A percentile compares a stretch with the other conserved stretches of the same genome.
Evolutionary conservation across 2,329 filamentous ascomycete species (phyloP).

Genomic region (Xylariaceae sp.): DNA sequence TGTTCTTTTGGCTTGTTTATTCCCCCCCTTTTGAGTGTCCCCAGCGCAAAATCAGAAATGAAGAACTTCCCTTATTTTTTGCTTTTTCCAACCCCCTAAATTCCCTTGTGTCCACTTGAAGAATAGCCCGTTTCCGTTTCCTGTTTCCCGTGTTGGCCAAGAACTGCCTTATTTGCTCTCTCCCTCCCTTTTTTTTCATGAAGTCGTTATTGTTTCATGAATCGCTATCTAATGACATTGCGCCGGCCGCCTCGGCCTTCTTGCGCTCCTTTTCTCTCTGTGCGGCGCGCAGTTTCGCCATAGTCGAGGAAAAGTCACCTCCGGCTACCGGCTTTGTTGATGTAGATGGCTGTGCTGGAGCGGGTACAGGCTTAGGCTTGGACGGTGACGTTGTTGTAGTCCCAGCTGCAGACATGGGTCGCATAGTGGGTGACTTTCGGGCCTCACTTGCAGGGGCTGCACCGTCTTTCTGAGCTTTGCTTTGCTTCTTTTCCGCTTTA

Average conservation of each 20-base stretch:
- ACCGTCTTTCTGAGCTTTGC: constrained; percentile 6
- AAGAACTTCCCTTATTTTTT: no score
- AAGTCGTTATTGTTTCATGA: neutral
- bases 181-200: neutral
- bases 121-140: neutral
- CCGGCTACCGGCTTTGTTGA: constrained; percentile 27
- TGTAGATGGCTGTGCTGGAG: constrained; percentile 14
- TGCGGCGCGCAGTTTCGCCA: constrained; percentile 53
- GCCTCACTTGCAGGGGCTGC: neutral
- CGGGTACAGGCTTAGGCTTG: neutral
- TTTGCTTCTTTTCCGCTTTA: constrained; percentile 20
- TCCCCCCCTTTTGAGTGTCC: no score
- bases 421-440: neutral
- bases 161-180: neutral
- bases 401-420: constrained; percentile 10
- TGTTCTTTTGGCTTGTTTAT: no score
- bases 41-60: no score
- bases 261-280: constrained; percentile 51
- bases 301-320: constrained; percentile 36
- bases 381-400: constrained; percentile 8
- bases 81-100: neutral
- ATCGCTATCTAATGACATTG: neutral
- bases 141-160: neutral
- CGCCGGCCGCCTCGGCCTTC: constrained; percentile 39
- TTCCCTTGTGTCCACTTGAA: neutral